Evolutionary conservation across 768 basidiomycete species (phyloP).

Genomic region (Crassisporium funariophilum): DNA sequence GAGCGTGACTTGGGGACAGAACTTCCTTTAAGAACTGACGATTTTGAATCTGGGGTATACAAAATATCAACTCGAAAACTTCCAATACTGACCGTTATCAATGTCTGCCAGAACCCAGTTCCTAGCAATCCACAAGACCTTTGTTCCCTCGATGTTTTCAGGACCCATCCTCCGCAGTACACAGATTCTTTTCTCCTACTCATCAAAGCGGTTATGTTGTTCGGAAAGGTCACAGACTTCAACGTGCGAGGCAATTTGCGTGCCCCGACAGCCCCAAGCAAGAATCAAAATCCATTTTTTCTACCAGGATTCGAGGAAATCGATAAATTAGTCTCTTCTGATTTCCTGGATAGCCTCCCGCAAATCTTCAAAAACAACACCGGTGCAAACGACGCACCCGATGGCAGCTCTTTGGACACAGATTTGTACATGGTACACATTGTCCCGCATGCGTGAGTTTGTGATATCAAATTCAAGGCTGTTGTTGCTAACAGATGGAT

Average conservation of each 20-base stretch:
- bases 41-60: conserved; percentile 76
- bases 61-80: not conserved
- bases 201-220: conserved; percentile 83
- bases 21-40: conserved; percentile 70
- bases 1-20: conserved; percentile 86
- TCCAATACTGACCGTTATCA: not conserved
- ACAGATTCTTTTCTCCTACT: conserved; percentile 83
- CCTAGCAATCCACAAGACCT: conserved; percentile 80
- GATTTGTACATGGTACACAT: conserved; percentile 88
- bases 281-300: conserved; percentile 72
- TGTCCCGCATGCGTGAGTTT: conserved; percentile 79
- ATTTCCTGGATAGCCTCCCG: conserved; percentile 74
- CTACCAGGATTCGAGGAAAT: conserved; percentile 68
- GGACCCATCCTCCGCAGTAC: conserved; percentile 70
- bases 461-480: conserved; percentile 16
- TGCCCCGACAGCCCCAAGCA: conserved; percentile 64
- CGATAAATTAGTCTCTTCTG: conserved; percentile 64
- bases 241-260: conserved; percentile 77
- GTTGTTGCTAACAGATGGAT: too few relatives aligned
- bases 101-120: conserved; percentile 48
- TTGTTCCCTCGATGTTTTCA: conserved; percentile 62
- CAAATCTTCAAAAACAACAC: conserved; percentile 63
- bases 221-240: conserved; percentile 83
- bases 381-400: conserved; percentile 61
- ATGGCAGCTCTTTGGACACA: conserved; percentile 68